phyloP scores from a whole-genome alignment of 805 yeast genomes.

The Monosporozyma unispora region DNA sequence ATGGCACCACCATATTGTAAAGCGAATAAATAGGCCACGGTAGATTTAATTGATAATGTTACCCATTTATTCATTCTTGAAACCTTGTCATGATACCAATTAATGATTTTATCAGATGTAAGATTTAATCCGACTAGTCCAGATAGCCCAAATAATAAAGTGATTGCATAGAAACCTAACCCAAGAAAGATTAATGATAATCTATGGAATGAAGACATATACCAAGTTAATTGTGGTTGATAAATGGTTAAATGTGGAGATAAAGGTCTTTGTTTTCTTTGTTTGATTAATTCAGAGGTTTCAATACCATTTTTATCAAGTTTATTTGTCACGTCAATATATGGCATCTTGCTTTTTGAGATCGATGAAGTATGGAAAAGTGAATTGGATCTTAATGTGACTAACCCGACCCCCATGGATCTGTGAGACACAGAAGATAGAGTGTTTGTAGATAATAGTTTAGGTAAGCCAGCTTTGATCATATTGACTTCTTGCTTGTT shows the following conservation, averaged over 20 bases:
- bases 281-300: constrained; percentile 29
- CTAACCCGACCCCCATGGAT: no score
- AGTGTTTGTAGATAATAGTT: not conserved
- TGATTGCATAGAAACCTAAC: constrained; percentile 65
- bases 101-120: constrained; percentile 29
- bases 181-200: constrained; percentile 80
- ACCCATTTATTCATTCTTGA: constrained; percentile 52
- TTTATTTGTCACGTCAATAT: not conserved
- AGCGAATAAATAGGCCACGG: constrained; percentile 73
- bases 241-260: constrained; percentile 89
- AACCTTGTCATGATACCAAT: constrained; percentile 43
- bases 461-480: constrained; percentile 2
- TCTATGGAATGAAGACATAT: constrained; percentile 76
- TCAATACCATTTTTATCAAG: not conserved
- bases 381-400: not conserved
- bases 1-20: constrained; percentile 82
- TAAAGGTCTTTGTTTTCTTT: constrained; percentile 52
- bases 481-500: no score
- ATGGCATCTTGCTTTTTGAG: not conserved
- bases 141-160: constrained; percentile 65
- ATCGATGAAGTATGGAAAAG: not conserved
- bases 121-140: constrained; percentile 47
- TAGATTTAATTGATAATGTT: constrained; percentile 44
- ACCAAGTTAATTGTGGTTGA: constrained; percentile 83
- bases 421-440: no score